Conservation (phyloP, 805 yeast genomes). For the Kregervanrija fluxuum region DNA sequence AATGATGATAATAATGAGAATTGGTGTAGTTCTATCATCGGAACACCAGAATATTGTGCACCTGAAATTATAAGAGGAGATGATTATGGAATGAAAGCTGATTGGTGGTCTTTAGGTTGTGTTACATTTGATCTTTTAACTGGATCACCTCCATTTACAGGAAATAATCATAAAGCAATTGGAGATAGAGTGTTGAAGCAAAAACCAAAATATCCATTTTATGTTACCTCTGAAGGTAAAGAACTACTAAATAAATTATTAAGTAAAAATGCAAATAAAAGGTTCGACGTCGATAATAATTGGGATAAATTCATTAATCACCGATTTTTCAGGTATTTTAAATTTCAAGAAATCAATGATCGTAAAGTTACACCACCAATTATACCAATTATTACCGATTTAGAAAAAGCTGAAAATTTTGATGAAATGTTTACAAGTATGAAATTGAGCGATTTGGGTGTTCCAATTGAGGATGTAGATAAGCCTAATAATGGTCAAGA, state of each 20-base stretch:
- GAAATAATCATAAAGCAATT: conserved; percentile 65
- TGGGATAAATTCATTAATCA: conserved; percentile 52
- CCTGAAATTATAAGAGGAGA: conserved; percentile 78
- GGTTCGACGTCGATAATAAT: conserved; percentile 50
- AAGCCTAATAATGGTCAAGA: conserved; percentile 4
- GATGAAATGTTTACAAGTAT: conserved; percentile 66
- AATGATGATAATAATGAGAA: conserved; percentile 24
- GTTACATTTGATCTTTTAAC: conserved; percentile 70
- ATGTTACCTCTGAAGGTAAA: conserved; percentile 68
- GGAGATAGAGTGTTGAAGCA: conserved; percentile 64
- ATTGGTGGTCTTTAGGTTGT: conserved; percentile 88
- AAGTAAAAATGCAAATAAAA: conserved; percentile 57
- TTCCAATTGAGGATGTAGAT: conserved; percentile 3
- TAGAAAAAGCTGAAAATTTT: conserved; percentile 71
- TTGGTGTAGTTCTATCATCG: conserved; percentile 53
- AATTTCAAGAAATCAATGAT: conserved; percentile 52
- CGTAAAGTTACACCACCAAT: conserved; percentile 62
- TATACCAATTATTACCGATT: conserved; percentile 67
- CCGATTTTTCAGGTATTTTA: conserved; percentile 62
- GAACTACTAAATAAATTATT: conserved; percentile 60
- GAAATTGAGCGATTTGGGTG: conserved; percentile 23
- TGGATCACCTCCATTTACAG: conserved; percentile 84
- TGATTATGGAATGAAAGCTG: conserved; percentile 70
- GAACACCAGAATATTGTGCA: conserved; percentile 81
- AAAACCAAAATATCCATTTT: conserved; percentile 59